These are phyloP conservation scores for Penicillium vulpinum DNA, from an alignment of 2,329 filamentous ascomycete genomes.

Conservation along the genomic window DNA sequence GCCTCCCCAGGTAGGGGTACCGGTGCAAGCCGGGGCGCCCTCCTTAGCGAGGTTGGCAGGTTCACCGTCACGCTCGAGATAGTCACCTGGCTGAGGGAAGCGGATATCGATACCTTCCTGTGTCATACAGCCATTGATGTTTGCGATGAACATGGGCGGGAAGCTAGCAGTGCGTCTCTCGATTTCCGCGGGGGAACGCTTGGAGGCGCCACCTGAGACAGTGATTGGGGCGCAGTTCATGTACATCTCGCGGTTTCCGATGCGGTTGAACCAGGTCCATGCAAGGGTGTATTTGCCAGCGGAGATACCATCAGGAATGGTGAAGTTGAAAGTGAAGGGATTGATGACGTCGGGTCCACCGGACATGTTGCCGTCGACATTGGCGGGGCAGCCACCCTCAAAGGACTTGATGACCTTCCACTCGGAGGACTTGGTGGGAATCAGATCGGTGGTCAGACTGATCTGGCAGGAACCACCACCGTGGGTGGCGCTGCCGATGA, in stretches of 20 bases:
- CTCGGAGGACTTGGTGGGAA: constrained; percentile 63
- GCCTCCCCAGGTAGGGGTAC: constrained; percentile 34
- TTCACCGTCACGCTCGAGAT: constrained; percentile 53
- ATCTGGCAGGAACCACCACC: constrained; percentile 93
- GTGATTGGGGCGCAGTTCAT: constrained; percentile 87
- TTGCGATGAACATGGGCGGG: constrained; percentile 74
- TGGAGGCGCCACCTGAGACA: constrained; percentile 56
- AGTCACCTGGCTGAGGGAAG: constrained; percentile 68
- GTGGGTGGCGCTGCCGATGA: constrained; percentile 74
- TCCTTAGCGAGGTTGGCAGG: constrained; percentile 36
- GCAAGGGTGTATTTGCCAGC: constrained; percentile 77
- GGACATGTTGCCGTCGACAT: constrained; percentile 58
- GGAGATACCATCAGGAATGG: constrained; percentile 69
- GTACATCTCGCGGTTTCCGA: constrained; percentile 95
- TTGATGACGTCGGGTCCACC: constrained; percentile 47
- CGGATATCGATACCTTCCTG: constrained; percentile 56
- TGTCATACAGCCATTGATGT: constrained; percentile 64
- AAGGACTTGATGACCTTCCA: constrained; percentile 92
- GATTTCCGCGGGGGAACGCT: constrained; percentile 42
- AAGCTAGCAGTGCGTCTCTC: constrained; percentile 60
- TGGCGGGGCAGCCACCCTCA: constrained; percentile 78
- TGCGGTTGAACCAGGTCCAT: constrained; percentile 92
- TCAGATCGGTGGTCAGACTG: constrained; percentile 74
- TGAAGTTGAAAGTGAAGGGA: constrained; percentile 66
- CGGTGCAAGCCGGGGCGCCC: constrained; percentile 32